phyloP scores from a whole-genome alignment of 495 filamentous ascomycete genomes.

The Jackrogersella minutella region DNA sequence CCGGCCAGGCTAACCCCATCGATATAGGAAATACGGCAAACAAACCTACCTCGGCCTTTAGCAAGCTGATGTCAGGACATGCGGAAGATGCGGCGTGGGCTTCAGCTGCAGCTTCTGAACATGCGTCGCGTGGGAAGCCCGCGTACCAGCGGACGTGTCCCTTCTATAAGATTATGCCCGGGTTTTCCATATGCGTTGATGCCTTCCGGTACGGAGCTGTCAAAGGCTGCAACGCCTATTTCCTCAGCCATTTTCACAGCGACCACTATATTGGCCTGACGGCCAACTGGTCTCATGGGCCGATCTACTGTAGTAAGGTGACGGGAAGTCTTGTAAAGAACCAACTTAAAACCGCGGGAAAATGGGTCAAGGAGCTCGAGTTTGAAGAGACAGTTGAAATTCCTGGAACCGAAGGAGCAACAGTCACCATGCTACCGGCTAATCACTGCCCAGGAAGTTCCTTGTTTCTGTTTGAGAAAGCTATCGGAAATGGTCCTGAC shows the following conservation, averaged over 20 bases:
- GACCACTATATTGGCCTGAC: conserved; percentile 96
- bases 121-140: conserved; percentile 82
- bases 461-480: conserved; percentile 90
- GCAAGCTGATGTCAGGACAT: conserved; percentile 89
- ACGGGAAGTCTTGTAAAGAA: conserved; percentile 89
- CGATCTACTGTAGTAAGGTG: conserved; percentile 93
- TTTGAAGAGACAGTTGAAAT: conserved; percentile 86
- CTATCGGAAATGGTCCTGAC: conserved; percentile 64
- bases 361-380: conserved; percentile 84
- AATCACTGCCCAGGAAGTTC: conserved; percentile 98
- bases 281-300: conserved; percentile 87
- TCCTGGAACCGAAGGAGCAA: conserved; percentile 78
- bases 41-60: conserved; percentile 73
- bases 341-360: conserved; percentile 84
- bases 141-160: conserved; percentile 91
- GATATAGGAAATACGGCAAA: conserved; percentile 52
- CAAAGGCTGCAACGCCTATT: conserved; percentile 91
- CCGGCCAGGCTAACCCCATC: conserved; percentile 80
- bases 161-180: conserved; percentile 97
- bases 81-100: conserved; percentile 93
- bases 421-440: conserved; percentile 92
- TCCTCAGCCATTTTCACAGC: conserved; percentile 96
- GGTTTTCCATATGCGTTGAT: conserved; percentile 91
- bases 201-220: conserved; percentile 96
- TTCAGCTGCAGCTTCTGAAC: conserved; percentile 79